Conservation (phyloP, 768 basidiomycete genomes). For the Hygrocybe punicea region DNA sequence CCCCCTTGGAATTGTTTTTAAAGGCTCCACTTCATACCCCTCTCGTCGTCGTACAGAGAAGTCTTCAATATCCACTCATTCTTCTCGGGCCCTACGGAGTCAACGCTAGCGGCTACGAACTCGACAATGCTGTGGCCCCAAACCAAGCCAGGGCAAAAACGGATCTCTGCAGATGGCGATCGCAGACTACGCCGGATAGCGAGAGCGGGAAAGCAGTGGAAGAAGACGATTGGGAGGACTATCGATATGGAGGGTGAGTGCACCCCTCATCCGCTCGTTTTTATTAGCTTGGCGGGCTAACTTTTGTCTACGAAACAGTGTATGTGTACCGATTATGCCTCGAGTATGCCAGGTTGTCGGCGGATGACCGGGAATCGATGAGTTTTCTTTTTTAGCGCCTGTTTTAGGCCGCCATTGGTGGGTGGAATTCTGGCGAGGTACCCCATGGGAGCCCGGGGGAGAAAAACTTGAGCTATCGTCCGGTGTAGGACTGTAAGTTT, state of each 20-base stretch:
- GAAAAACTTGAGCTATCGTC: too few relatives aligned
- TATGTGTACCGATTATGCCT: constrained; percentile 86
- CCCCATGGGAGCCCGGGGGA: too few relatives aligned
- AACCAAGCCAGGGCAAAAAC: constrained; percentile 34
- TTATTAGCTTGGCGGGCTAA: too few relatives aligned
- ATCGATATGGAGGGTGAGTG: constrained; percentile 89
- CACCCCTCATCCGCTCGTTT: constrained; percentile 3
- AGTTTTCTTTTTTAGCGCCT: too few relatives aligned
- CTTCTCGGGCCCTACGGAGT: constrained; percentile 79
- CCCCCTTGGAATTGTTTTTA: not conserved
- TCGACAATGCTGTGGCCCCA: constrained; percentile 37
- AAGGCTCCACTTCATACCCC: constrained; percentile 93
- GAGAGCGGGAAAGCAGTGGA: constrained; percentile 91
- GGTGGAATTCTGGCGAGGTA: too few relatives aligned
- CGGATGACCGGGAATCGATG: constrained; percentile 82
- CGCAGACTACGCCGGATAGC: constrained; percentile 76
- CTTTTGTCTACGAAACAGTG: constrained; percentile 39
- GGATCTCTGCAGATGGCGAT: constrained; percentile 58
- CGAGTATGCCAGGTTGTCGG: constrained; percentile 83
- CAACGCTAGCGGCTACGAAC: constrained; percentile 54
- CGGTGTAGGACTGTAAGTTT: too few relatives aligned
- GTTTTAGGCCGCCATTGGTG: too few relatives aligned
- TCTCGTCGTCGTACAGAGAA: constrained; percentile 83
- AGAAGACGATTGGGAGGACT: constrained; percentile 72
- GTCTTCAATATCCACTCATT: constrained; percentile 92